Percentiles rank a stretch among this genome's conserved stretches.
Evolutionary conservation across 1,284 basidiomycete genomes (phyloP).

Genomic region (Termitomyces sp.): DNA sequence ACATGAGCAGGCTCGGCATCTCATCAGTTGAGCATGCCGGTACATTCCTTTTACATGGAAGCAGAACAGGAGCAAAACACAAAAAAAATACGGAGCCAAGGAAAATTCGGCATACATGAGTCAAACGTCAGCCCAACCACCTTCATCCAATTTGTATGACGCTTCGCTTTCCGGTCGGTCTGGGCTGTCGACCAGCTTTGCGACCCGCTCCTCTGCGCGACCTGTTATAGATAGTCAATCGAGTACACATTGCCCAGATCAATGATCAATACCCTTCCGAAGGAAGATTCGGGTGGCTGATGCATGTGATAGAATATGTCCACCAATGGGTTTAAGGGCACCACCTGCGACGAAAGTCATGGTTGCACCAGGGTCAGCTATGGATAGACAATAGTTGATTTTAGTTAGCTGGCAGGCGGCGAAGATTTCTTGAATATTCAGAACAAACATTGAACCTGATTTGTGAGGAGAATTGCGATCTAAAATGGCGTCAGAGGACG

Average conservation of each 20-base stretch:
- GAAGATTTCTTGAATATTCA: slow-evolving; percentile 2
- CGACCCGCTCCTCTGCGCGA: slow-evolving; percentile 89
- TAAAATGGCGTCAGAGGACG: slow-evolving; percentile 30
- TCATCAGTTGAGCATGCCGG: not conserved
- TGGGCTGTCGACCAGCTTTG: slow-evolving; percentile 92
- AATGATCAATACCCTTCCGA: slow-evolving; percentile 66
- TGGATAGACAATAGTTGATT: not conserved
- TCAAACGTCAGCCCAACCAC: slow-evolving; percentile 77
- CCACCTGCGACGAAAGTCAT: slow-evolving; percentile 92
- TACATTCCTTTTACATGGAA: not conserved
- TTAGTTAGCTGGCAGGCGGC: not conserved
- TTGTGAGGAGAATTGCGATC: slow-evolving; percentile 84
- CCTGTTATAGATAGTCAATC: slow-evolving; percentile 38
- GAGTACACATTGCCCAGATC: not conserved
- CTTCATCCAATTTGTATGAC: slow-evolving; percentile 85
- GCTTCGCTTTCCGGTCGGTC: slow-evolving; percentile 91
- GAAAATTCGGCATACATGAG: not conserved
- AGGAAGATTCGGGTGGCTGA: slow-evolving; percentile 81
- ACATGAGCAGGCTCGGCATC: not conserved
- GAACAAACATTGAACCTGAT: slow-evolving; percentile 80
- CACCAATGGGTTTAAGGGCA: slow-evolving; percentile 82
- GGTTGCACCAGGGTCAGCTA: slow-evolving; percentile 88
- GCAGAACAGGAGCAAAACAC: not conserved
- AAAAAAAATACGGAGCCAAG: not conserved
- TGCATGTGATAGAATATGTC: slow-evolving; percentile 83